Percentiles rank a stretch among this genome's conserved stretches.
These are phyloP conservation scores for Boletellus ananas DNA, from an alignment of 768 basidiomycete genomes.

Conservation along the genomic window DNA sequence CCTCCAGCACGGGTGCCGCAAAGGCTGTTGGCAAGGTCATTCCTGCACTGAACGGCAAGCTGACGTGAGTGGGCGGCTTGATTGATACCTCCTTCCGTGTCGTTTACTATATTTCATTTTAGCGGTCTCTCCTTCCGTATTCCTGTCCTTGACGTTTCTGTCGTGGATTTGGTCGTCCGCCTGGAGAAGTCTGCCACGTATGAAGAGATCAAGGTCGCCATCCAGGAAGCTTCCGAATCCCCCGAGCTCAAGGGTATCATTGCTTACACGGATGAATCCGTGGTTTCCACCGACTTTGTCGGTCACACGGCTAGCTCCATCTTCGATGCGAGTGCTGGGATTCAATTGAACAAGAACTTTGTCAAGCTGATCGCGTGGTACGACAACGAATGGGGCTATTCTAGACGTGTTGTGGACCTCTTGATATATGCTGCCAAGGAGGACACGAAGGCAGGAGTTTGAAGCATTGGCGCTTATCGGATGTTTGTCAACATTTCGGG, in stretches of 20 bases:
- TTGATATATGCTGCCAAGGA: conserved; percentile 74
- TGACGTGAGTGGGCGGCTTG: conserved; percentile 63
- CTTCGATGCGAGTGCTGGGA: conserved; percentile 93
- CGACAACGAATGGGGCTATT: conserved; percentile 96
- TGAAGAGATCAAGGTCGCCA: conserved; percentile 82
- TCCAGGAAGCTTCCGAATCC: conserved; percentile 76
- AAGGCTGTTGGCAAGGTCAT: conserved; percentile 99
- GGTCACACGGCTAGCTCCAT: conserved; percentile 77
- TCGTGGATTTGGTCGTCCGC: conserved; percentile 95
- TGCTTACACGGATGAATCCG: conserved; percentile 88
- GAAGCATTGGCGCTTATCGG: neutral
- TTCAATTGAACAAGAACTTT: conserved; percentile 86
- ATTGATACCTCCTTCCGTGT: neutral
- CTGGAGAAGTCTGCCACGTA: conserved; percentile 82
- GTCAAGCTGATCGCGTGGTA: conserved; percentile 98
- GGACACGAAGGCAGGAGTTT: conserved; percentile 43
- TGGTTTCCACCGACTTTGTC: conserved; percentile 93
- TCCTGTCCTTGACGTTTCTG: conserved; percentile 93
- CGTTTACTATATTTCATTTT: neutral
- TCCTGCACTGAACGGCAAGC: conserved; percentile 92
- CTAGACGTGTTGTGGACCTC: conserved; percentile 87
- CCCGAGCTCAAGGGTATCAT: conserved; percentile 63
- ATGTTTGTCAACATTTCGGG: neutral
- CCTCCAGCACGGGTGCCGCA: conserved; percentile 97
- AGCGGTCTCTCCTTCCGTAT: conserved; percentile 97